Evolutionary conservation across 495 filamentous ascomycete species (phyloP).

Genomic region (Daldinia caldariorum): DNA sequence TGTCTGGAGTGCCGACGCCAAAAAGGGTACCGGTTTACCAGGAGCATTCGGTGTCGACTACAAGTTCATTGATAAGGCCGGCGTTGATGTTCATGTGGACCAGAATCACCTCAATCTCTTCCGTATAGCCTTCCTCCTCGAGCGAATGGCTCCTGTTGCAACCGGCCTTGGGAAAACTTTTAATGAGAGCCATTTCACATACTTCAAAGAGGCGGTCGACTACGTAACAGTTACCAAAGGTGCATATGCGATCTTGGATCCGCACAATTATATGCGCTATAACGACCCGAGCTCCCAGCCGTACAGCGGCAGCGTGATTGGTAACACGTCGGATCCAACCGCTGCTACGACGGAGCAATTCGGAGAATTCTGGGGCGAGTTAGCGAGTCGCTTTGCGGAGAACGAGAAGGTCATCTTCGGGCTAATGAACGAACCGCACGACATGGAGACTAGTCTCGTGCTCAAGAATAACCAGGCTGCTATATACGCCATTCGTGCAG

Average conservation of each 20-base stretch:
- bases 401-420: constrained; percentile 64
- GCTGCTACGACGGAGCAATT: constrained; percentile 62
- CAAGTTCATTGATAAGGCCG: constrained; percentile 59
- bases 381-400: constrained; percentile 57
- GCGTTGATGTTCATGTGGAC: constrained; percentile 59
- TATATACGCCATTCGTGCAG: constrained; percentile 58
- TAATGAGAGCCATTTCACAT: constrained; percentile 61
- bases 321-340: constrained; percentile 54
- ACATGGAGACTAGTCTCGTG: constrained; percentile 58
- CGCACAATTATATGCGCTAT: constrained; percentile 67
- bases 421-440: constrained; percentile 63
- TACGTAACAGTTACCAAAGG: constrained; percentile 63
- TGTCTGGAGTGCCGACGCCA: constrained; percentile 53
- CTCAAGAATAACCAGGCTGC: constrained; percentile 62
- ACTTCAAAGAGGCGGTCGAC: constrained; percentile 61
- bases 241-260: constrained; percentile 62
- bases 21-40: constrained; percentile 58
- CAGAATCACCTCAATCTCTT: constrained; percentile 61
- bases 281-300: constrained; percentile 63
- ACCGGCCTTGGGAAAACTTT: constrained; percentile 62
- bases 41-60: constrained; percentile 63
- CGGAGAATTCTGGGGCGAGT: constrained; percentile 62
- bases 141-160: constrained; percentile 62
- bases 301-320: constrained; percentile 60
- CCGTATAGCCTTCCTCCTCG: constrained; percentile 63